Base-by-base conservation (phyloP, 2,329 filamentous ascomycete genomes). In the Colletotrichum sansevieriae region DNA sequence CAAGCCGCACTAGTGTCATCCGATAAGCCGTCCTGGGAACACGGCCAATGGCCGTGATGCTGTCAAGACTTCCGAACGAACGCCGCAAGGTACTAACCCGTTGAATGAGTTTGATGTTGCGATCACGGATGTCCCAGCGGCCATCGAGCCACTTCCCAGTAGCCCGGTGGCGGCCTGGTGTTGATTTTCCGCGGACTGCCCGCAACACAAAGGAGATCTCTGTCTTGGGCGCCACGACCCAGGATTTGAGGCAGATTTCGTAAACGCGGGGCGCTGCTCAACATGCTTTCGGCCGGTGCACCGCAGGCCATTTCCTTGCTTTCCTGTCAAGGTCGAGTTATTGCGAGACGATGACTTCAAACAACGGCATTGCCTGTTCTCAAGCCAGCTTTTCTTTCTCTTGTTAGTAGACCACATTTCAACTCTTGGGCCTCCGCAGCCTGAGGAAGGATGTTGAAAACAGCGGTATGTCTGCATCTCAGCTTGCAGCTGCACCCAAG, bases 201-300 rank as follows among this genome's bases (percentile, higher is more conserved):
- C 67, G 67, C 39, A 29, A 70, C 64, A 70, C 63, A 63, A 68
- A 63, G 58, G 37, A 8, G 57, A 68, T 67, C 54, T 58, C 44
- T 70, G 43, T 55, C 56, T 44, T 54, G 51, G 44, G 52, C 67
- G 64, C 67, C 64, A 70, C 67, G 46, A 58, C 44, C 58, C 52
- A 52, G 33, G 29, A 22, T 41, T 33, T 41, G 41, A 47, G 62
- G 29, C 37, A 22, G 49, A 44, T 51, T 44, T 33, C 22, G n/a
- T 46, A 54, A 63, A 55, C 35, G 44, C 54, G 49, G 55, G 66
- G 43, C 22, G 43, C 20, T 33, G 55, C 41, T 46, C 47, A 59
- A 51, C 60, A 60, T 44, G 62, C 39, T 66, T 55, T 68, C 55
- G 35, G 66, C 62, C 66, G 66, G 62, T 61, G 62, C 37, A 59